These are phyloP conservation scores for Podospora pseudocomata DNA, from an alignment of 495 filamentous ascomycete species.

Conservation along the genomic window DNA sequence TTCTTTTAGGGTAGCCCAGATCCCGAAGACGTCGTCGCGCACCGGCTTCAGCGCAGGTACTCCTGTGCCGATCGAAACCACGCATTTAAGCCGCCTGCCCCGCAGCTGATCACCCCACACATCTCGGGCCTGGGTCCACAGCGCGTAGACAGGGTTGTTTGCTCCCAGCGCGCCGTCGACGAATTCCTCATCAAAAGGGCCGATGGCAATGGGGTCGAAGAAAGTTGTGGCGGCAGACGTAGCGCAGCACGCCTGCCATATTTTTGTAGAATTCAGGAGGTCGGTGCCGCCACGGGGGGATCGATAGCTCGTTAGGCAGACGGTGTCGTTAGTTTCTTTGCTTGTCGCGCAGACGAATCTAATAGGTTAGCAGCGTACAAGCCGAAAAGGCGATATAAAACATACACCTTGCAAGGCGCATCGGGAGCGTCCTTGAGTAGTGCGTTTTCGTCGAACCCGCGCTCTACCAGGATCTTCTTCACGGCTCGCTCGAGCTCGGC, in stretches of 20 bases:
- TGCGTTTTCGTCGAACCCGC: slow-evolving; percentile 37
- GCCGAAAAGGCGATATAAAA: slow-evolving; percentile 7
- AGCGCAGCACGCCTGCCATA: slow-evolving; percentile 49
- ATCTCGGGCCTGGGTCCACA: slow-evolving; percentile 46
- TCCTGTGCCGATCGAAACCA: slow-evolving; percentile 49
- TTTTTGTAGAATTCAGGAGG: slow-evolving; percentile 38
- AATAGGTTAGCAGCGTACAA: slow-evolving; percentile 6
- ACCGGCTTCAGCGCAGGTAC: slow-evolving; percentile 34
- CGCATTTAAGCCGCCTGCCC: slow-evolving; percentile 33
- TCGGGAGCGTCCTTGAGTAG: slow-evolving; percentile 37
- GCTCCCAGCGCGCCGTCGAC: slow-evolving; percentile 40
- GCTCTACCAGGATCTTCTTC: slow-evolving; percentile 37
- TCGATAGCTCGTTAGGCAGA: slow-evolving; percentile 45
- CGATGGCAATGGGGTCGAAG: slow-evolving; percentile 46
- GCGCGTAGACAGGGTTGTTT: slow-evolving; percentile 47
- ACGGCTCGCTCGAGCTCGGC: slow-evolving; percentile 41
- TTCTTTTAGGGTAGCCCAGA: slow-evolving; percentile 27
- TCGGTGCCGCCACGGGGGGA: slow-evolving; percentile 38
- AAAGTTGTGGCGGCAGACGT: slow-evolving; percentile 45
- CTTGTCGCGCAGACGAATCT: slow-evolving; percentile 53
- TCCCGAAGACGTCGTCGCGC: slow-evolving; percentile 27
- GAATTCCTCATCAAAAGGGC: slow-evolving; percentile 33
- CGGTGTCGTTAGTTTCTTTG: slow-evolving; percentile 38
- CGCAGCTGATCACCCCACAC: slow-evolving; percentile 37
- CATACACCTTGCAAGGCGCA: slow-evolving; percentile 36